These are phyloP conservation scores for Fusarium tanahbumbuense DNA, from an alignment of 2,329 filamentous ascomycete species.

Conservation along the genomic window DNA sequence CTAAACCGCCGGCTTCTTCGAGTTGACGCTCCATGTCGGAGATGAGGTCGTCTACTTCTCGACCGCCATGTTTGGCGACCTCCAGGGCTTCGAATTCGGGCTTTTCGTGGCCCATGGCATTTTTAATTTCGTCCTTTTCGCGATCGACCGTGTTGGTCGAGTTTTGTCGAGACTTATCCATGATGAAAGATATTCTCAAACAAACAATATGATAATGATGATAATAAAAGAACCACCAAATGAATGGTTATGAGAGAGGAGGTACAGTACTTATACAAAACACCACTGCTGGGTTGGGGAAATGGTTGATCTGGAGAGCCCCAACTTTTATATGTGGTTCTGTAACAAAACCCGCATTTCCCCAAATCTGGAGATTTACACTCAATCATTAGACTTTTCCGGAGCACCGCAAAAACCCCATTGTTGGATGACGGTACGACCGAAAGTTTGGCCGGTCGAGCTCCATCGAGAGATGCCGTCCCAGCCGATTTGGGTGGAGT, in stretches of 20 bases:
- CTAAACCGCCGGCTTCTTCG: slow-evolving; percentile 48
- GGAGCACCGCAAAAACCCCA: slow-evolving; percentile 32
- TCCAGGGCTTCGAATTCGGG: slow-evolving; percentile 52
- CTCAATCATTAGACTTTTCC: slow-evolving; percentile 32
- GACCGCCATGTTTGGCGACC: slow-evolving; percentile 49
- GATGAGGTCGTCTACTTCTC: slow-evolving; percentile 55
- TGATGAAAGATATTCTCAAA: slow-evolving; percentile 1
- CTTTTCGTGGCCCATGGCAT: slow-evolving; percentile 44
- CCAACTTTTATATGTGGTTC: slow-evolving; percentile 33
- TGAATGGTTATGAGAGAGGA: too few species aligned
- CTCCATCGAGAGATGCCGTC: slow-evolving; percentile 38
- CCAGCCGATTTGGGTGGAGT: slow-evolving; percentile 30
- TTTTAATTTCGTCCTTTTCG: slow-evolving; percentile 39
- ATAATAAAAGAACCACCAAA: too few species aligned
- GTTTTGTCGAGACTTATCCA: slow-evolving; percentile 35
- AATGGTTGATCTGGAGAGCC: slow-evolving; percentile 18
- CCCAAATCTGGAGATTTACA: slow-evolving; percentile 17
- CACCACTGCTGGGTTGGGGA: not conserved
- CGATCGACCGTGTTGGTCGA: slow-evolving; percentile 39
- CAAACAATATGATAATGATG: too few species aligned
- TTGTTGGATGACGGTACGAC: slow-evolving; percentile 39
- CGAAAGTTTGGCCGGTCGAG: slow-evolving; percentile 41
- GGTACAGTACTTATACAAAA: not conserved
- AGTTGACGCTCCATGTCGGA: slow-evolving; percentile 57
- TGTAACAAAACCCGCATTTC: not conserved